Base-by-base conservation (phyloP, 768 basidiomycete species). In the Lentinula sp. region DNA sequence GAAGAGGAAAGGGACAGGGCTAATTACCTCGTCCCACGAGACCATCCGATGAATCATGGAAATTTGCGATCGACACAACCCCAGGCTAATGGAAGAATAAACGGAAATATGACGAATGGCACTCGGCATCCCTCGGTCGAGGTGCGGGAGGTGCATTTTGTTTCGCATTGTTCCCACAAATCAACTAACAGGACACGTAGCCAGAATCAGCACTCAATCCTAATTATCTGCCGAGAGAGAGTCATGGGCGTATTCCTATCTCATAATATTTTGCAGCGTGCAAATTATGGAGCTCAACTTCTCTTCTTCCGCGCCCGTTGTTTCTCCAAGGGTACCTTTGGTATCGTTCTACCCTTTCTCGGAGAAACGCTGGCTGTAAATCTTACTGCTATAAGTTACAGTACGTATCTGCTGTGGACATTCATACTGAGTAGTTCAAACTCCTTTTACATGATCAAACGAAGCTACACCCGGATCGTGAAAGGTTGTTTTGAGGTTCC, bases 241-340 rank as follows among this genome's bases (percentile, higher is more conserved):
- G 57, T 50, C 48, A 40, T 32, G 57, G 57, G 11, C 57, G 57
- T 34, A 59, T 49, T 9, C 48, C 57, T 9, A 59, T 49, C 32
- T 59, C 46, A 59, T 59, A 23, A 58, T 21, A 6, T 28, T 28
- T 4, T 28, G 28, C 28, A 3, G 28, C 28, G 2, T 28, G 28
- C 28, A 28, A 2, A 28, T 28, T 3, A 28, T 28, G 28, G 28
- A 3, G 28, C 28, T 28, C 28, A 28, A 28, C 28, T 28, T 28
- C 28, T 28, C 28, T 28, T 28, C 28, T 28, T 28, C 28, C 3
- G 28, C 52, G 6, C 7, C 4, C 34, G 15, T 32, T 34, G 28
- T 28, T 28, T 28, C 28, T 28, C 23, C 23, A 23, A 23, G 23
- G 23, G 23, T 23, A 23, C 23, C 28, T 28, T 32, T 16, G 16